A percentile compares a stretch with the other conserved stretches of the same genome.
Evolutionary conservation across 768 basidiomycete species (phyloP).

Genomic region (Suillus alpinus): DNA sequence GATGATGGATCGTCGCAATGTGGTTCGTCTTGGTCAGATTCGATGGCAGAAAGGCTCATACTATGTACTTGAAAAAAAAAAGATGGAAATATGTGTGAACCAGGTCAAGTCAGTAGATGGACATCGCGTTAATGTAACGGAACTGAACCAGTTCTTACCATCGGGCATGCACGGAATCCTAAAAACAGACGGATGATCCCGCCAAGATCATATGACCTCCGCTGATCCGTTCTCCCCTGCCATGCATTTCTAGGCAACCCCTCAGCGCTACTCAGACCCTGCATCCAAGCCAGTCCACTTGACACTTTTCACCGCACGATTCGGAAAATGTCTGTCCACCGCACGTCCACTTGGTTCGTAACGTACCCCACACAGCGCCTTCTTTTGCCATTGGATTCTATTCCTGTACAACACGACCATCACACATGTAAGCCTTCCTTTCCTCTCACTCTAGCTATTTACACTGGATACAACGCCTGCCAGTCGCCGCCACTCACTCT

Average conservation of each 20-base stretch:
- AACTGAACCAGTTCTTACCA: neutral
- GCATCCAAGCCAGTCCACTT: no score
- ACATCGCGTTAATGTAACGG: neutral
- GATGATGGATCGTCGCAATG: constrained; percentile 9
- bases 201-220: neutral
- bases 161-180: neutral
- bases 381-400: no score
- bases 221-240: neutral
- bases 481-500: no score
- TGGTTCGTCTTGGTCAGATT: neutral
- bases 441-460: no score
- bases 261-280: no score
- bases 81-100: neutral
- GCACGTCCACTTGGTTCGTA: no score
- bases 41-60: neutral
- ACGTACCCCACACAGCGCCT: no score
- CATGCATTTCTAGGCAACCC: neutral
- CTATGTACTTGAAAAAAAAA: neutral
- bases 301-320: no score
- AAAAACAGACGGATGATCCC: neutral
- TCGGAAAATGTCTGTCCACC: no score
- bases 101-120: neutral
- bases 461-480: no score
- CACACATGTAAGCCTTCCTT: no score
- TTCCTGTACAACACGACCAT: no score